A percentile compares a stretch with the other conserved stretches of the same genome.
These are phyloP conservation scores for Oxyria digyna DNA, from an alignment of 148 eudicot genomes.

Conservation along the genomic window DNA sequence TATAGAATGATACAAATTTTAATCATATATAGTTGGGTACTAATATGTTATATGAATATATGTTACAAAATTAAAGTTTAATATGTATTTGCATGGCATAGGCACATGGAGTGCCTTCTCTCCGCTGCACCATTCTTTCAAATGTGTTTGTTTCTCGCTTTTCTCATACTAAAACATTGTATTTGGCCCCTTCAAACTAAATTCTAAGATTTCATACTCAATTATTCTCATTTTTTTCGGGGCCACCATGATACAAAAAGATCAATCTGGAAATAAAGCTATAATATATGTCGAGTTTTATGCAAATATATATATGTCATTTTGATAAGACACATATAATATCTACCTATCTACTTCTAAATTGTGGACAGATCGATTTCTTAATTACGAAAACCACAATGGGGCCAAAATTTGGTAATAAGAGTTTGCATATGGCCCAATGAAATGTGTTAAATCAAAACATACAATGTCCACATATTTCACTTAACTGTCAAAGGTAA, in stretches of 20 bases:
- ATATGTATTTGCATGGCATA: slow-evolving; percentile 2
- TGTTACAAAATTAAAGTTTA: background rate
- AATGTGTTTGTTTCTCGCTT: background rate
- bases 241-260: background rate
- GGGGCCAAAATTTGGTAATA: background rate
- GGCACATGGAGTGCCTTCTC: background rate
- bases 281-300: background rate
- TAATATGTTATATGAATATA: background rate
- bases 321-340: background rate
- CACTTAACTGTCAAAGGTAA: background rate
- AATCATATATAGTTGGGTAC: background rate
- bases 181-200: slow-evolving; percentile 1
- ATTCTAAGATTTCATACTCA: background rate
- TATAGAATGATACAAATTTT: background rate
- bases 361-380: background rate
- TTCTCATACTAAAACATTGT: background rate
- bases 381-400: background rate
- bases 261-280: background rate
- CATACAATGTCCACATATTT: background rate
- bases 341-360: background rate
- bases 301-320: background rate
- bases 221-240: background rate
- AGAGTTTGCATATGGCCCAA: background rate
- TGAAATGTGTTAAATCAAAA: background rate
- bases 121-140: background rate